Conservation (phyloP, 805 yeast genomes). For the Wilhelminamyces savonicus region DNA sequence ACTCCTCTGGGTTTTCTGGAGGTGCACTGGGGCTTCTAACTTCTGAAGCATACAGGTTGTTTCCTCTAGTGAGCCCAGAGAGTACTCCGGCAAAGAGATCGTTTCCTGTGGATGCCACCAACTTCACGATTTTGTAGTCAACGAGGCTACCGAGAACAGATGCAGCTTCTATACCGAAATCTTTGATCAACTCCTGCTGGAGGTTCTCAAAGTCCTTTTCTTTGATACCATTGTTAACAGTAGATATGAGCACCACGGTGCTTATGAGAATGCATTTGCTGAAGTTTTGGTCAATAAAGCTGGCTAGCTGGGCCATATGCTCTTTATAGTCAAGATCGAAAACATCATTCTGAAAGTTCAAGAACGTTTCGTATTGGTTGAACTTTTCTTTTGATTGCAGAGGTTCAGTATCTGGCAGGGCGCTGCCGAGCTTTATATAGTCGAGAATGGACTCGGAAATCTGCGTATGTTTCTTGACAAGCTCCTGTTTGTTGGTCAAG, state of each 20-base stretch:
- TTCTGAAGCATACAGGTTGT: too few species aligned
- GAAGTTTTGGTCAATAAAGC: conserved; percentile 35
- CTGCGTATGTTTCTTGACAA: conserved; percentile 65
- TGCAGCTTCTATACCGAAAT: conserved; percentile 57
- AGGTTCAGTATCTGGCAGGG: too few species aligned
- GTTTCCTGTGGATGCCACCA: conserved; percentile 9
- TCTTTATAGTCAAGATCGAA: conserved; percentile 36
- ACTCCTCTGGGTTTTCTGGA: conserved; percentile 9
- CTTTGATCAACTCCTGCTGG: conserved; percentile 49
- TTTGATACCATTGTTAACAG: conserved; percentile 62
- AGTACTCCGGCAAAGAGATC: conserved; percentile 18
- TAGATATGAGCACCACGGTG: conserved; percentile 50
- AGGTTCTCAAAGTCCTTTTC: conserved; percentile 55
- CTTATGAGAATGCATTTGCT: conserved; percentile 41
- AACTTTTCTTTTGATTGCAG: conserved; percentile 17
- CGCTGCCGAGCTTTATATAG: conserved; percentile 28
- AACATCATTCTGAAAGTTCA: conserved; percentile 67
- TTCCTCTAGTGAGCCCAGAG: conserved; percentile 5
- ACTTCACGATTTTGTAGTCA: conserved; percentile 41
- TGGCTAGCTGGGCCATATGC: conserved; percentile 21
- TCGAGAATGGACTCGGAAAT: conserved; percentile 62
- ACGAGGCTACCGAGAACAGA: conserved; percentile 43
- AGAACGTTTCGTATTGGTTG: conserved; percentile 36
- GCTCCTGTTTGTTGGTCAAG: conserved; percentile 60
- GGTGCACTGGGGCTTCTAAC: conserved; percentile 1